Evolutionary conservation across 2,329 filamentous ascomycete genomes (phyloP).

Genomic region (Pseudocercospora ulei): DNA sequence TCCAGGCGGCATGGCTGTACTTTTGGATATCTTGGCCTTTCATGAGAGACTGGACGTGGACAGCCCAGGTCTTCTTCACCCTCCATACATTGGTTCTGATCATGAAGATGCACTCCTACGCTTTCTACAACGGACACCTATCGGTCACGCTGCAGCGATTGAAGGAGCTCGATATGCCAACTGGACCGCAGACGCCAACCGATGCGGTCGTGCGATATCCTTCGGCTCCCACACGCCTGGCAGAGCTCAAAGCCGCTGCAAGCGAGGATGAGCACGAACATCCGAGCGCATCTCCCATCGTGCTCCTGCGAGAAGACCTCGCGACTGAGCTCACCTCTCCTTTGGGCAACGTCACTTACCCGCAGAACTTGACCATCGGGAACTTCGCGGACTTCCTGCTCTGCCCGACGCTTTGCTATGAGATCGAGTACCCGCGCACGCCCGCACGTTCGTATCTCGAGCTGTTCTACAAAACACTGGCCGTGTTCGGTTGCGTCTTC

Average conservation of each 20-base stretch:
- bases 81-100: constrained; percentile 82
- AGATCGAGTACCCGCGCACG: constrained; percentile 86
- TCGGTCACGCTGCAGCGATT: constrained; percentile 77
- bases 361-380: constrained; percentile 67
- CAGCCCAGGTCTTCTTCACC: constrained; percentile 86
- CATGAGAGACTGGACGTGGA: constrained; percentile 85
- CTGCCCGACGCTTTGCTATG: constrained; percentile 94
- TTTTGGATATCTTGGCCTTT: constrained; percentile 76
- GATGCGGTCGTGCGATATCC: constrained; percentile 59
- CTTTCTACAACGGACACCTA: constrained; percentile 95
- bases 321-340: constrained; percentile 86
- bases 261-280: constrained; percentile 39
- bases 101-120: constrained; percentile 99
- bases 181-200: constrained; percentile 40
- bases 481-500: constrained; percentile 94
- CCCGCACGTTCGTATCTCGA: constrained; percentile 65
- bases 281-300: constrained; percentile 39
- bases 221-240: constrained; percentile 41
- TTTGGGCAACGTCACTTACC: constrained; percentile 80
- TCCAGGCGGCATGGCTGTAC: constrained; percentile 66
- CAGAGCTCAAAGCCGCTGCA: constrained; percentile 38
- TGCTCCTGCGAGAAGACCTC: constrained; percentile 70
- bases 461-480: constrained; percentile 72
- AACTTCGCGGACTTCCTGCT: constrained; percentile 84
- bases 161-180: constrained; percentile 64